Evolutionary conservation across 1,139 yeast species (phyloP), one percentile per base, ranked within the genome.

Genomic region (Pichia inconspicua): DNA sequence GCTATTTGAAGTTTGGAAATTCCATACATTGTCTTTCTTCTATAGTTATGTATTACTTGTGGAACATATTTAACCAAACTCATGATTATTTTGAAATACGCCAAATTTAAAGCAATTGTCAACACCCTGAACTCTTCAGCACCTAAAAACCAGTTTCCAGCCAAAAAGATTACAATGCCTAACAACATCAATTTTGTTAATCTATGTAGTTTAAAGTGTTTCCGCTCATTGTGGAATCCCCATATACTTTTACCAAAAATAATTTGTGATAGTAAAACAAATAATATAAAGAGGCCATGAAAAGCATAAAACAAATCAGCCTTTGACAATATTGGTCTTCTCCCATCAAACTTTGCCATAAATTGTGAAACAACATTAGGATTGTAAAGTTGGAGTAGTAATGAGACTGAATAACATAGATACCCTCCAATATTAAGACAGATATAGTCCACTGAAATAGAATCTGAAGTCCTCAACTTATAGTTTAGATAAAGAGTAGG

Each of bases 11-110:
- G 59, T 44, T 75, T 75, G 5, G 85, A 75, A 59, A 79, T 78
- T 0, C 86, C 87, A 48, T 67, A 65, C 59, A 81, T 76, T 1
- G 84, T 75, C 51, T 70, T 68, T 46, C 86, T 71, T 43, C 69
- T 69, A 50, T 65, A 68, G 56, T 81, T 82, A 58, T 77, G 75
- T 31, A 66, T 55, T 5, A 80, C 72, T 58, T 82, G 88, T 0
- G 88, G 87, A 6, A 82, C 59, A 58, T 80, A 79, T 59, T 82
- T 82, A 50, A 77, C 67, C 30, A 78, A 63, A 48, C 83, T 77
- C 72, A 79, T 73, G 27, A 66, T 52, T 17, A 81, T 75, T 63
- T 81, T 81, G 50, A 77, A 66, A 46, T 73, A 70, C 2, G 80
- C 76, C 30, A 75, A 60, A 35, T 67, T 55, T 25, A 71, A 56